Evolutionary conservation across 371 early-diverging fungal genomes (phyloP), one percentile per base, ranked within the genome.

Genomic region (Mucor saturninus): DNA sequence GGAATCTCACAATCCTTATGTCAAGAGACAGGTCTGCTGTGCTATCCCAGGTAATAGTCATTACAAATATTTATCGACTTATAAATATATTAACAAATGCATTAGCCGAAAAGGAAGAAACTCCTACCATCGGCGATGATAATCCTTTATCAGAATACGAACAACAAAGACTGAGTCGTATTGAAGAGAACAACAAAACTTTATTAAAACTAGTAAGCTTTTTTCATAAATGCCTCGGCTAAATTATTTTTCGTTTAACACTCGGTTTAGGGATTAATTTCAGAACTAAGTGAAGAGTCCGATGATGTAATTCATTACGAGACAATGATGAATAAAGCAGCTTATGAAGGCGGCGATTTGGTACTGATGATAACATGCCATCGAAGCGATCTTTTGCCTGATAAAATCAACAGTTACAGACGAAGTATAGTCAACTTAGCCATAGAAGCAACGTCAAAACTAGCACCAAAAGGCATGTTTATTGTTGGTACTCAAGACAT

Each of bases 281-380:
- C 93, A 2, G 94, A 93, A 45, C 65, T 94, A 30, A 86, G 89
- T 64, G 92, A 92, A 57, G 86, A 89, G 26, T 84, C 89, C 2
- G 87, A 89, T 39, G 93, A 93, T 68, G 75, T 86, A 15, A 80
- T 87, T 4, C 90, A 93, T 64, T 86, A 87, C 58, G 86, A 82
- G 26, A 86, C 83, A 28, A 81, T 93, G 76, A 73, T 86, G 61
- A 69, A 63, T 6, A 80, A 79, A 62, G 35, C 61, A 11, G 64
- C 74, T 2, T 56, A 67, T 38, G 64, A 59, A 0, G 46, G 63
- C 10, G 78, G 82, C n/a, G 81, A 78, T 11, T 69, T 88, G 35
- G 75, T 79, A 0, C 72, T 93, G 5, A 80, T 89, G 32, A 75
- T 89, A 9, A 65, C 88, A 5, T 83, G 86, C 2, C 94, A 93